Evolutionary conservation across 2,329 filamentous ascomycete species (phyloP), one percentile per base, ranked within the genome.

Genomic region (Colletotrichum nymphaeae): DNA sequence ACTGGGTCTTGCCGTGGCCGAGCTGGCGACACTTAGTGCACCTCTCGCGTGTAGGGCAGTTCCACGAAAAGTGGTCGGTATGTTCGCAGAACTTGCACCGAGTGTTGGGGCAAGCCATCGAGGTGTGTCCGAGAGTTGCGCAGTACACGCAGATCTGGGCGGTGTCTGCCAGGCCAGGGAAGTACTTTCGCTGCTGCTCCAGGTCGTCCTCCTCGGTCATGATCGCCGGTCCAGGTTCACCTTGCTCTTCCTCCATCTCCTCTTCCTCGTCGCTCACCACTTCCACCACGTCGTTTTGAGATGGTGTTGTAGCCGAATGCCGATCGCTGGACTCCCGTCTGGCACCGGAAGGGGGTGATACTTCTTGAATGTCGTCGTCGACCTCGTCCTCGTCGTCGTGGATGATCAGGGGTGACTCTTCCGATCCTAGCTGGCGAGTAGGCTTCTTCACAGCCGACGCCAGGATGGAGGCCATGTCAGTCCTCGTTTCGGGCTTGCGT

Each of bases 11-110:
- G 63, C 78, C 76, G 77, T 95, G 93, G 11, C 92, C 93, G 56
- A 88, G 83, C 79, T 92, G 89, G 60, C 85, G 87, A 80, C 93
- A 94, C 78, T 90, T 91, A 62, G 77, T 78, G 78, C 90, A 92
- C 73, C 89, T 85, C 42, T 80, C 80, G 42, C 83, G 84, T 5
- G 81, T 82, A 12, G 89, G 88, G 75, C 91, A 93, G 67, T 80
- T 82, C 75, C 85, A 85, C 5, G 84, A 81, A 66, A 84, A 84
- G 78, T 93, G 90, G 2, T 81, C 81, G 14, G 76, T 72, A 65
- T 80, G 82, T 28, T 81, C 79, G 77, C 88, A 92, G 68, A 86
- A 86, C 7, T 80, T 83, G 78, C 90, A 92, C 3, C 74, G 78
- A 26, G 83, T 78, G 14, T 83, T 79, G 14, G 87, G 85, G 76